Base-by-base conservation (phyloP, 1,139 yeast species). In the Candida gigantensis region DNA sequence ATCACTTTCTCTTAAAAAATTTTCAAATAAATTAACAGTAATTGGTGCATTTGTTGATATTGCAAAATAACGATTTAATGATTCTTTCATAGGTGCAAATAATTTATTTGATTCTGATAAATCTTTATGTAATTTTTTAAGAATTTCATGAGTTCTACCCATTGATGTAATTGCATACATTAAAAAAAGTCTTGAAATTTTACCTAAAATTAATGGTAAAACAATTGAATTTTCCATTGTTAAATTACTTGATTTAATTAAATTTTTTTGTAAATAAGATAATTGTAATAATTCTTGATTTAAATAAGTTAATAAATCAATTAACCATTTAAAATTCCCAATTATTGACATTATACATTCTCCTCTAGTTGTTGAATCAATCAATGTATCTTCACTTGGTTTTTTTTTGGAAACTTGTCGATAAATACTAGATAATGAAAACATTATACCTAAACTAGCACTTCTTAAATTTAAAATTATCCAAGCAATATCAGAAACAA, bases 311-410 rank as follows among this genome's bases (percentile, higher is more conserved):
- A 85, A 66, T 40, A 85, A 71, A 52, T 87, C 95, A 28, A 84
- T 68, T 41, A 83, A 70, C 95, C 95, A 88, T 47, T 86, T 73
- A n/a, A 83, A 74, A 28, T 81, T 74, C 1, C 96, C 95, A 14
- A 84, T 57, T 35, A 84, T 68, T 13, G 84, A 75, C 39, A 80
- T 60, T 5, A 83, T 68, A 42, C 79, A 65, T 52, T 81, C 79
- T 34, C 80, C 77, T 50, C 84, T 57, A 37, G 74, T 65, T 12
- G 74, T 69, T 1, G 81, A 71, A 49, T 83, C 87, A 19, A 66
- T 68, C 17, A 74, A 47, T 12, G 68, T 69, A 45, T 79, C 84
- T 40, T 71, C 75, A 2, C 64, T 51, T 0, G 75, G 73, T 46
- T 69, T 70, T 47, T 68, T 68, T 49, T 77, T 69, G 32, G 79